Percentiles rank a stretch among this genome's conserved stretches.
Evolutionary conservation across 495 filamentous ascomycete species (phyloP).

Genomic region (Aspergillus conjunctus): DNA sequence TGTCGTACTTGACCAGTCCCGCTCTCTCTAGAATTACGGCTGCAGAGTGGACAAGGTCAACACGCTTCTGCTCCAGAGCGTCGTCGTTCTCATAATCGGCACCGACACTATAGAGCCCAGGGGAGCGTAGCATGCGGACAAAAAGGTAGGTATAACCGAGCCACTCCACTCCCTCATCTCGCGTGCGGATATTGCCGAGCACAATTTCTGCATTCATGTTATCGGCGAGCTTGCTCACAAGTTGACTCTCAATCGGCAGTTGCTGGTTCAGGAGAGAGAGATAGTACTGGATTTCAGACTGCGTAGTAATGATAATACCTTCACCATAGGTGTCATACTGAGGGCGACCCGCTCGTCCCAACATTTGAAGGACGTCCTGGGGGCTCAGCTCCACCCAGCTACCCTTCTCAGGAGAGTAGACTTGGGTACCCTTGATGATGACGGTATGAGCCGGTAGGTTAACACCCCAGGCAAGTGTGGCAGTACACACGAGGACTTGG

Average conservation of each 20-base stretch:
- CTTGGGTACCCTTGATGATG: constrained; percentile 95
- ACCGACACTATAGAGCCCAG: constrained; percentile 93
- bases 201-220: constrained; percentile 98
- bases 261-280: constrained; percentile 96
- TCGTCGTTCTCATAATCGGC: constrained; percentile 93
- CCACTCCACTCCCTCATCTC: constrained; percentile 97
- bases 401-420: constrained; percentile 98
- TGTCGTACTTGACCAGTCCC: constrained; percentile 91
- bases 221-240: constrained; percentile 90
- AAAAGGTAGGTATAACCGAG: constrained; percentile 98
- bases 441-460: constrained; percentile 94
- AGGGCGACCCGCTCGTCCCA: constrained; percentile 92
- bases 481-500: constrained; percentile 95
- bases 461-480: constrained; percentile 94
- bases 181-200: constrained; percentile 86
- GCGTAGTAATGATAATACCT: constrained; percentile 97
- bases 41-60: constrained; percentile 94
- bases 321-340: constrained; percentile 98
- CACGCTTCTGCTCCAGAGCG: constrained; percentile 90
- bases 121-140: constrained; percentile 95
- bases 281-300: constrained; percentile 94
- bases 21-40: constrained; percentile 85
- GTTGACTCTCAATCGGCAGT: constrained; percentile 94
- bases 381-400: constrained; percentile 98
- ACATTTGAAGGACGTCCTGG: constrained; percentile 98